Conservation (phyloP, 345 rosid species). For the Linum tenue region DNA sequence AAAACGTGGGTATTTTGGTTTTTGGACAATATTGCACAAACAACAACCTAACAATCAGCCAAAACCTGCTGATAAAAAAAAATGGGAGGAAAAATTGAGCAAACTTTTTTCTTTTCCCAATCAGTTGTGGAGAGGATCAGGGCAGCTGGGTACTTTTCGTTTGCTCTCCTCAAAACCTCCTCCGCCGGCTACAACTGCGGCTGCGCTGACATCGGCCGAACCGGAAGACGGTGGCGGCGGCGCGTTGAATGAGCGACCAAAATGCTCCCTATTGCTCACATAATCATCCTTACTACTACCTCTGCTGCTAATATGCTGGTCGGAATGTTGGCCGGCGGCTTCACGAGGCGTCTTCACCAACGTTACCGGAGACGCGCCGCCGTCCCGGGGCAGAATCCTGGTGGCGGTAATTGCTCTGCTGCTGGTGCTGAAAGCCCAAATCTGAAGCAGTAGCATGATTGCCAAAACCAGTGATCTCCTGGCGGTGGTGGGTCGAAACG, state of each 20-base stretch:
- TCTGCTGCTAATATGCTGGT: neutral
- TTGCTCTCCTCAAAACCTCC: conserved; percentile 45
- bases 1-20: conserved; percentile 65
- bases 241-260: conserved; percentile 36
- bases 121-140: conserved; percentile 94
- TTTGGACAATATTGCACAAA: conserved; percentile 30
- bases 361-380: neutral
- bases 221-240: conserved; percentile 10
- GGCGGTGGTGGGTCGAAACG: neutral
- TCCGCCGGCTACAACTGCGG: conserved; percentile 17
- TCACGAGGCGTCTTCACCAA: neutral
- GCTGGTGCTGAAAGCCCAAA: conserved; percentile 11
- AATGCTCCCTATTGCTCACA: conserved; percentile 17
- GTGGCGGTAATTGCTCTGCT: conserved; percentile 38
- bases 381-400: conserved; percentile 29
- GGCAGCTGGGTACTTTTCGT: conserved; percentile 83
- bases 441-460: conserved; percentile 11
- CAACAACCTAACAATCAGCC: neutral
- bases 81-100: conserved; percentile 11
- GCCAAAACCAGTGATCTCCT: conserved; percentile 13
- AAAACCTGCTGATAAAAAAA: neutral
- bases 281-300: neutral
- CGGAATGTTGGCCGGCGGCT: neutral
- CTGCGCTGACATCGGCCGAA: neutral
- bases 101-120: conserved; percentile 1